These are phyloP conservation scores for Amanita fuliginea DNA, from an alignment of 768 basidiomycete species.

Conservation along the genomic window DNA sequence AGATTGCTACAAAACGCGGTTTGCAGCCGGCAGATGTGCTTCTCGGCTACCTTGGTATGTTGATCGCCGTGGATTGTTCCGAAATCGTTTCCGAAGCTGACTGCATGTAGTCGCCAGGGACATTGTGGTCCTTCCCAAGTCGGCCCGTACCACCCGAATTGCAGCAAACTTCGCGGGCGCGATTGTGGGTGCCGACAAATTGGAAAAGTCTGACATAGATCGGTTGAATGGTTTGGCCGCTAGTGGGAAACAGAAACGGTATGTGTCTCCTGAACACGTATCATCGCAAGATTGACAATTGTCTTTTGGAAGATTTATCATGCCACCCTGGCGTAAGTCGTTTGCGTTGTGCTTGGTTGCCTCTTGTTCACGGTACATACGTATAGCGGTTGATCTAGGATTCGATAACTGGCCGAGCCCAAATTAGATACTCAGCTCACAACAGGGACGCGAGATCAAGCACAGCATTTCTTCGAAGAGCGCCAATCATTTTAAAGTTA, in stretches of 20 bases:
- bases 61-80: slow-evolving; percentile 1
- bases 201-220: slow-evolving; percentile 41
- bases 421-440: not conserved
- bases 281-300: not conserved
- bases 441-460: not conserved
- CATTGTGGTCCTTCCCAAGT: slow-evolving; percentile 64
- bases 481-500: not conserved
- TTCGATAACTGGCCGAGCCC: slow-evolving; percentile 52
- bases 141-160: slow-evolving; percentile 63
- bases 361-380: not conserved
- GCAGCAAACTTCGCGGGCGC: slow-evolving; percentile 45
- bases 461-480: not conserved
- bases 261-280: slow-evolving; percentile 6
- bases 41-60: slow-evolving; percentile 51
- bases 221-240: slow-evolving; percentile 47
- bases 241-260: slow-evolving; percentile 56
- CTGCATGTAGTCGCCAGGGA: slow-evolving; percentile 43
- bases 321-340: slow-evolving; percentile 58
- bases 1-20: slow-evolving; percentile 48
- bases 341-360: not conserved
- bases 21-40: slow-evolving; percentile 47
- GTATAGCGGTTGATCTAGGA: slow-evolving; percentile 54
- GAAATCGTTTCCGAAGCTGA: not conserved
- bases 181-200: slow-evolving; percentile 30
- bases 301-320: slow-evolving; percentile 34